Evolutionary conservation across 2,329 filamentous ascomycete species (phyloP).

Genomic region (Escovopsis weberi): DNA sequence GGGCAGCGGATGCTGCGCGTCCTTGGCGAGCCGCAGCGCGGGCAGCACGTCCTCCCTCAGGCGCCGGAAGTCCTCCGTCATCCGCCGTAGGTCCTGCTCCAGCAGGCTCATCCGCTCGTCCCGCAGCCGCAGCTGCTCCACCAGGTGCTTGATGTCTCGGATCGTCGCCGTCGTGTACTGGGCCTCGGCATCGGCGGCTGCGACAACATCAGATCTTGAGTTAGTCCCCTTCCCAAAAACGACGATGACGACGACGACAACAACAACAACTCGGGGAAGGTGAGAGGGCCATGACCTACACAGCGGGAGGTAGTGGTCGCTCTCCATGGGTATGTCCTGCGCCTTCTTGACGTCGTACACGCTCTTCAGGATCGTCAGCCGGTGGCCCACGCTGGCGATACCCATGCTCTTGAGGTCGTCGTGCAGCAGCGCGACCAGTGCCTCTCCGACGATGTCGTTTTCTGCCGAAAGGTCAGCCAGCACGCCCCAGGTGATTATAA

Average conservation of each 20-base stretch:
- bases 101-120: constrained; percentile 79
- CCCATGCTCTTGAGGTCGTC: constrained; percentile 94
- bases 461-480: constrained; percentile 35
- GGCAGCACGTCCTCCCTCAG: constrained; percentile 85
- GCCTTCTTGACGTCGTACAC: constrained; percentile 95
- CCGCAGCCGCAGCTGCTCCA: constrained; percentile 75
- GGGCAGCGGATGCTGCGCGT: constrained; percentile 78
- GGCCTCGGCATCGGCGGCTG: constrained; percentile 78
- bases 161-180: constrained; percentile 79
- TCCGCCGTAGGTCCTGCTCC: constrained; percentile 67
- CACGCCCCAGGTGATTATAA: constrained; percentile 6
- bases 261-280: too few relatives aligned
- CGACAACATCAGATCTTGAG: not conserved
- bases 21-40: constrained; percentile 79
- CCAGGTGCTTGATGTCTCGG: constrained; percentile 83
- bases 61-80: constrained; percentile 79
- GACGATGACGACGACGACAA: not conserved
- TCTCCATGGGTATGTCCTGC: constrained; percentile 80
- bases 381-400: constrained; percentile 81
- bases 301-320: constrained; percentile 83
- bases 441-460: constrained; percentile 88
- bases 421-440: constrained; percentile 74
- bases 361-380: constrained; percentile 85
- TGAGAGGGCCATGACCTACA: constrained; percentile 38
- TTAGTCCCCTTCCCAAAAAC: too few relatives aligned